phyloP scores from a whole-genome alignment of 1,139 yeast species.

The Nakaseomyces uthaithaninus region DNA sequence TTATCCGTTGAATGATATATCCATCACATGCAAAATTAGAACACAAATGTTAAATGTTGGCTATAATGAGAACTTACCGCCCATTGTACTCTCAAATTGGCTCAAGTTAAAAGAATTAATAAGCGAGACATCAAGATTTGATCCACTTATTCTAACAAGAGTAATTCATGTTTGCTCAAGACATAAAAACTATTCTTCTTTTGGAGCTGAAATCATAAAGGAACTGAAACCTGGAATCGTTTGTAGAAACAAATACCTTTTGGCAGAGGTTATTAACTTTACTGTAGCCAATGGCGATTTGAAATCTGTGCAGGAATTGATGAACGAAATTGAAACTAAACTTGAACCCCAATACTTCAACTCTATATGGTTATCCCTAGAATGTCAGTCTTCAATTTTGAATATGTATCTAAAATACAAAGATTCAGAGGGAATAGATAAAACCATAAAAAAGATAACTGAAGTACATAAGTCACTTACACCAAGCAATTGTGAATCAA shows the following conservation, averaged over 20 bases:
- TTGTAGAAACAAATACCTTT: slow-evolving; percentile 33
- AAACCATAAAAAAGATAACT: slow-evolving; percentile 32
- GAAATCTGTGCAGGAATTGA: slow-evolving; percentile 28
- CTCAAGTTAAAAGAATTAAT: background rate
- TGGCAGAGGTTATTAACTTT: slow-evolving; percentile 33
- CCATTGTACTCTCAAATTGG: background rate
- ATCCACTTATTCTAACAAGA: background rate
- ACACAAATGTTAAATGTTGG: background rate
- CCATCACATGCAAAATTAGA: background rate
- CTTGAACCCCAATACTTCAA: slow-evolving; percentile 23
- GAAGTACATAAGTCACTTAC: slow-evolving; percentile 8
- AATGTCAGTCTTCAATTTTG: slow-evolving; percentile 34
- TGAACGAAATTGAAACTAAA: slow-evolving; percentile 24
- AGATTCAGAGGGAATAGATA: slow-evolving; percentile 37
- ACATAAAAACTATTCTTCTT: slow-evolving; percentile 23
- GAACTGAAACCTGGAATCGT: slow-evolving; percentile 33
- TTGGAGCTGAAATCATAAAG: slow-evolving; percentile 30
- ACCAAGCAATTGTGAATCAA: background rate
- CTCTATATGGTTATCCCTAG: slow-evolving; percentile 18
- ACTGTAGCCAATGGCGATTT: slow-evolving; percentile 29
- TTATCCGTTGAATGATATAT: background rate
- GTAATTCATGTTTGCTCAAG: background rate
- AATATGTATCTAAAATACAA: slow-evolving; percentile 35
- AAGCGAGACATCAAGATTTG: background rate
- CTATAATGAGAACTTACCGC: background rate